Evolutionary conservation across 73 alveolate genomes (phyloP).

Genomic region (Tetrahymena thermophila): DNA sequence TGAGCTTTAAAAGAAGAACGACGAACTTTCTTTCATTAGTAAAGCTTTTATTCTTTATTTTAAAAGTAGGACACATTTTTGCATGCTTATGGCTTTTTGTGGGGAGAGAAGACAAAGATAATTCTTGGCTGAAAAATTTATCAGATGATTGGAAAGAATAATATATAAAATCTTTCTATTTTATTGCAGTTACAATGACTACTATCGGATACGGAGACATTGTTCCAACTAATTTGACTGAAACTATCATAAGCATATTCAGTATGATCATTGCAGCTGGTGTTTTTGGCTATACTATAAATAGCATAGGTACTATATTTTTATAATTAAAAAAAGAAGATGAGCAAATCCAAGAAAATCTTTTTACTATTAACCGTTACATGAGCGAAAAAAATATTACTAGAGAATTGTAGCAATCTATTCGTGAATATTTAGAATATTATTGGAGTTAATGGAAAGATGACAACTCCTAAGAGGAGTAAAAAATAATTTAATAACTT

Average conservation of each 20-base stretch:
- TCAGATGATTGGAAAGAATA: constrained; percentile 5
- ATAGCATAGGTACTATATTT: constrained; percentile 27
- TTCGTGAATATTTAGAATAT: constrained; percentile 32
- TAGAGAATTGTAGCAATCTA: background rate
- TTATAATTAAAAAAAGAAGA: background rate
- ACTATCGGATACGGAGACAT: constrained; percentile 36
- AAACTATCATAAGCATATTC: constrained; percentile 11
- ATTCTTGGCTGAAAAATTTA: background rate
- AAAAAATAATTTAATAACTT: constrained; percentile 11
- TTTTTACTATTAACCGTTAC: constrained; percentile 17
- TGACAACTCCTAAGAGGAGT: background rate
- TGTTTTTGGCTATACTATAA: constrained; percentile 43
- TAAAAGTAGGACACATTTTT: background rate
- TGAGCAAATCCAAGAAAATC: constrained; percentile 1
- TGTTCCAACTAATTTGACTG: constrained; percentile 7
- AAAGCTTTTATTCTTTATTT: background rate
- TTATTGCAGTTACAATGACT: constrained; percentile 31
- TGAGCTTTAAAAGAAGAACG: background rate
- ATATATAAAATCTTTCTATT: constrained; percentile 8
- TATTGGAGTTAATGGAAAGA: constrained; percentile 27
- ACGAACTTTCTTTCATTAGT: background rate
- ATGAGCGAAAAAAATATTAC: constrained; percentile 32
- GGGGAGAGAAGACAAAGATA: background rate
- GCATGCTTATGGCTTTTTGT: background rate
- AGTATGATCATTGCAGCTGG: constrained; percentile 46